phyloP scores from a whole-genome alignment of 768 basidiomycete genomes.

The Panaeolus papilionaceus region DNA sequence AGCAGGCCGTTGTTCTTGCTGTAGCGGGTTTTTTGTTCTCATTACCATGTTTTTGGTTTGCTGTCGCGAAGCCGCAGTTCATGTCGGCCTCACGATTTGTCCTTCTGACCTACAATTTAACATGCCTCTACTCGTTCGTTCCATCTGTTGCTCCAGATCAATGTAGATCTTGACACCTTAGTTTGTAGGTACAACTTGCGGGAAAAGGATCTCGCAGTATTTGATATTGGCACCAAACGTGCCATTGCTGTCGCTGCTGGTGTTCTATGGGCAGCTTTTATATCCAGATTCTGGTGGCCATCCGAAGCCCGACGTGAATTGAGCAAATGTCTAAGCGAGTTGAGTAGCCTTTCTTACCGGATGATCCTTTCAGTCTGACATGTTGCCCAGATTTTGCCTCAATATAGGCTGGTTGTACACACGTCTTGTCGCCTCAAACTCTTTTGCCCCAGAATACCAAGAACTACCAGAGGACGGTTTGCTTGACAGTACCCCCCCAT shows the following conservation, averaged over 20 bases:
- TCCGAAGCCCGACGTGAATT: conserved; percentile 91
- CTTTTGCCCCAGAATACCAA: conserved; percentile 61
- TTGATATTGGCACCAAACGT: conserved; percentile 77
- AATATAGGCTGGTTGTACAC: conserved; percentile 97
- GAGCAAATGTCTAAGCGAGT: conserved; percentile 88
- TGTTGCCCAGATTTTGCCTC: conserved; percentile 74
- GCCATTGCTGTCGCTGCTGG: conserved; percentile 84
- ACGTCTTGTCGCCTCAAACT: conserved; percentile 87
- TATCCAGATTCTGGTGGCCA: conserved; percentile 96
- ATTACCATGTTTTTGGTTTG: conserved; percentile 92
- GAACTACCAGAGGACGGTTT: conserved; percentile 36
- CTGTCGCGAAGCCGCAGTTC: conserved; percentile 79
- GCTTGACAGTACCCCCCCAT: conserved; percentile 27
- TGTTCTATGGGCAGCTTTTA: conserved; percentile 87
- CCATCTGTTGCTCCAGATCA: conserved; percentile 9
- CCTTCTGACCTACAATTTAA: conserved; percentile 88
- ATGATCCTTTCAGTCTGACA: neutral
- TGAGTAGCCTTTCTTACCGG: conserved; percentile 16
- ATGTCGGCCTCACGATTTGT: conserved; percentile 81
- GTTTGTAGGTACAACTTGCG: conserved; percentile 78
- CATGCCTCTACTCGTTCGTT: conserved; percentile 71
- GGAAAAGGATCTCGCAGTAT: conserved; percentile 61
- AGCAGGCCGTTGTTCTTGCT: conserved; percentile 75
- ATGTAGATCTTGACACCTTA: conserved; percentile 1
- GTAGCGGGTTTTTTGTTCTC: conserved; percentile 90